Base-by-base conservation (phyloP, 2,329 filamentous ascomycete genomes). In the Cladosporium sp. region DNA sequence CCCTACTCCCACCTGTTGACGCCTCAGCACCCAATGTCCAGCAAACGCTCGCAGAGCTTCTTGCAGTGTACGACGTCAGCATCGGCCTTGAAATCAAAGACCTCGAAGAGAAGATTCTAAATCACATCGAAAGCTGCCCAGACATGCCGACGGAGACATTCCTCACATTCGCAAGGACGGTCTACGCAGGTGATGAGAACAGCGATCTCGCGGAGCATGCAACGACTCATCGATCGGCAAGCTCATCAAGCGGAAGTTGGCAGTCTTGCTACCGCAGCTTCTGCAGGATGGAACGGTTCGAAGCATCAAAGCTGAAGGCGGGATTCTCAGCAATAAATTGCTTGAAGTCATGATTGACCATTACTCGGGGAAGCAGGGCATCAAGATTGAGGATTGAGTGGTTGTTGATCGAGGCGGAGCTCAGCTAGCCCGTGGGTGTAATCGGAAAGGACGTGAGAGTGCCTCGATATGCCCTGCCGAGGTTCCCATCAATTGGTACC, bases 161-260 rank as follows among this genome's bases (percentile, higher is more conserved):
- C 5, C n/a, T 51, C 12, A 18, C 8, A 2, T 54, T 51, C 12
- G 47, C 47, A 3, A 30, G 13, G 11, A 9, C 32, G 1, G 27
- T 24, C 43, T 54, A 54, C 18, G 11, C 19, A 4, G 42, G 30
- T 3, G 36, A 29, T 15, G 30, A 42, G 15, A 19, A 39, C 29
- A 15, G 19, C n/a, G 43, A 38, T 17, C 7, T 12, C 20, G 32
- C 7, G 9, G 30, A 38, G 8, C 13, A 32, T 13, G n/a, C 7
- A 2, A 7, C n/a, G 24, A 38, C 17, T 41, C 27, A 17, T 20
- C 42, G 4, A 29, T 54, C 3, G 52, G 47, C 3, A 11, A 38
- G 6, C 18, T 34, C 7, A 34, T 54, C 47, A 47, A 51, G 47
- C 34, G 34, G 27, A 47, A 51, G 34, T 27, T 54, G 4, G 20